Percentiles rank a stretch among this genome's conserved stretches.
phyloP scores from a whole-genome alignment of 2,329 filamentous ascomycete species.

The Pestalotiopsis sp. region DNA sequence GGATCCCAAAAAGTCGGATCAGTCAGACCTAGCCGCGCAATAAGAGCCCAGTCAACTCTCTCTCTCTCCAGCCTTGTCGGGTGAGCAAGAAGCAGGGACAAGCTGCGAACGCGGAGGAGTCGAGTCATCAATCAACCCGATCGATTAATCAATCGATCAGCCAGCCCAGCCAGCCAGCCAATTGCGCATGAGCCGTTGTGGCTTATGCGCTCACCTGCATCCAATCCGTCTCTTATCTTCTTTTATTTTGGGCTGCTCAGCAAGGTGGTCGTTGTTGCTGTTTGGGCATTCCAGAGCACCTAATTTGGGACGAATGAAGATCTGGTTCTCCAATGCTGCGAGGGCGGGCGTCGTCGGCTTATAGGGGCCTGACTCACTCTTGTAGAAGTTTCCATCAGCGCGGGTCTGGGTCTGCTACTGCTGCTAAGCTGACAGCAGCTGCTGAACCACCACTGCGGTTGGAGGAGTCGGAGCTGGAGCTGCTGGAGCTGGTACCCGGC shows the following conservation, averaged over 20 bases:
- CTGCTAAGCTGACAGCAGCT: conserved; percentile 4
- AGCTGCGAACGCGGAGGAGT: background rate
- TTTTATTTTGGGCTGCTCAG: too few relatives aligned
- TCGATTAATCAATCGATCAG: background rate
- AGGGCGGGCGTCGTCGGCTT: conserved; percentile 29
- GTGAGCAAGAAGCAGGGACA: background rate
- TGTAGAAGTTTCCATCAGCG: conserved; percentile 36
- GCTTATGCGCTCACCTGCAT: background rate
- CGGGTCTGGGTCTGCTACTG: background rate
- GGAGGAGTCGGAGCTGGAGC: background rate
- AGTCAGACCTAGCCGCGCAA: background rate
- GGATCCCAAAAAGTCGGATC: background rate
- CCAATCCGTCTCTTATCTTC: background rate
- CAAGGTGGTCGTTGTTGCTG: background rate
- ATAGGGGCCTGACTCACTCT: conserved; percentile 30
- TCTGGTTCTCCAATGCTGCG: conserved; percentile 20
- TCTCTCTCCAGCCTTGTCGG: background rate
- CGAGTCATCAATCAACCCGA: background rate
- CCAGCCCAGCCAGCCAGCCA: background rate
- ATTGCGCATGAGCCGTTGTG: background rate
- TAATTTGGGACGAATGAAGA: conserved; percentile 24
- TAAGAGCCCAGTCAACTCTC: background rate
- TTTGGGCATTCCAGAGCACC: background rate
- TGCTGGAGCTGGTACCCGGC: background rate
- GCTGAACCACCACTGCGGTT: conserved; percentile 1